Evolutionary conservation across 305 asterid species (phyloP), one percentile per base, ranked within the genome.

Genomic region (Fraxinus albicans): DNA sequence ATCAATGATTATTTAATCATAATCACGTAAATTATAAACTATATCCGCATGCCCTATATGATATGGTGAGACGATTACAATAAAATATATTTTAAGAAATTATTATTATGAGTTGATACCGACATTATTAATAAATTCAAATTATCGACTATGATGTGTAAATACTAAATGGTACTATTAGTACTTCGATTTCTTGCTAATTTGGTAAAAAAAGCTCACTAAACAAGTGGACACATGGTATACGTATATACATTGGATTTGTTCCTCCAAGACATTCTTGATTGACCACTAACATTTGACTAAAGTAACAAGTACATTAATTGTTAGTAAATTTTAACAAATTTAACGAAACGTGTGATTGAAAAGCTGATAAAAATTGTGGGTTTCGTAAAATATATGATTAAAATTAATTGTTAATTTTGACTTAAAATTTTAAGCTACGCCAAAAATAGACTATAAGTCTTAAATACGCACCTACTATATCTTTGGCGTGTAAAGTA

Each of bases 211-310:
- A 65, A 34, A 75, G 74, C 55, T 77, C 29, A 82, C 17, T n/a
- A 77, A 79, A 60, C 89, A 89, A 88, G 90, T 89, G 42, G 85
- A 82, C 90, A 84, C 89, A 83, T 88, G 90, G 42, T 78, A 73
- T 36, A 73, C 60, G 80, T 77, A 42, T 80, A 80, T 23, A 72
- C 85, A 25, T 53, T 81, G 79, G 47, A 42, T 79, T 80, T 77
- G 40, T 3, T 31, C 21, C 85, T 84, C 63, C 44, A 78, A 63
- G 58, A 10, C 6, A 42, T 67, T 86, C 29, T 55, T 77, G 58
- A 53, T 86, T 84, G 85, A 86, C 89, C 29, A 40, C 44, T 29
- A 55, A 80, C 69, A 38, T 82, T 88, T 83, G 79, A 83, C 87
- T 60, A 6, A 77, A 3, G 44, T 82, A 17, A 63, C 72, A 77